These are phyloP conservation scores for Kandelia obovata DNA, from an alignment of 345 rosid genomes.

Conservation along the genomic window DNA sequence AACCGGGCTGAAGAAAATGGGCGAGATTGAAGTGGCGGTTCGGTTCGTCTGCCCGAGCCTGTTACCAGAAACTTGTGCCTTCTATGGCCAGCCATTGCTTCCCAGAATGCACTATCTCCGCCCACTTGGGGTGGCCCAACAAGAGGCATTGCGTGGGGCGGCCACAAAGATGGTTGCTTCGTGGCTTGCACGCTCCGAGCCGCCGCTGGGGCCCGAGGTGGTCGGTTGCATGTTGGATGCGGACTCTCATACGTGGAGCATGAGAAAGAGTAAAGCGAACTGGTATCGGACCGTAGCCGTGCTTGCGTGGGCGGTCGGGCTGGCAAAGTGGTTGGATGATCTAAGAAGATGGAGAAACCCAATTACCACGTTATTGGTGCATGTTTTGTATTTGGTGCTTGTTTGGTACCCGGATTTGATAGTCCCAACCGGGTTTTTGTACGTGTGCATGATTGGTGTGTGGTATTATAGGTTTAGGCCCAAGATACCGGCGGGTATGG, in stretches of 20 bases:
- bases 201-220: slow-evolving; percentile 80
- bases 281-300: slow-evolving; percentile 94
- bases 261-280: slow-evolving; percentile 91
- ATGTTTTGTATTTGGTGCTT: slow-evolving; percentile 71
- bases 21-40: slow-evolving; percentile 85
- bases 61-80: slow-evolving; percentile 71
- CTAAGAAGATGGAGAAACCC: slow-evolving; percentile 84
- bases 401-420: slow-evolving; percentile 96
- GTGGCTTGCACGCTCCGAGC: slow-evolving; percentile 86
- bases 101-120: slow-evolving; percentile 93
- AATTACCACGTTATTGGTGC: slow-evolving; percentile 78
- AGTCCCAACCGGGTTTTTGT: slow-evolving; percentile 84
- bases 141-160: slow-evolving; percentile 87
- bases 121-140: slow-evolving; percentile 91
- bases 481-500: slow-evolving; percentile 92
- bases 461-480: slow-evolving; percentile 95
- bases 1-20: slow-evolving; percentile 89
- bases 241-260: slow-evolving; percentile 95
- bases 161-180: slow-evolving; percentile 84
- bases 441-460: slow-evolving; percentile 72
- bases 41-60: slow-evolving; percentile 80
- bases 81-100: slow-evolving; percentile 80
- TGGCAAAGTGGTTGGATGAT: slow-evolving; percentile 84
- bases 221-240: slow-evolving; percentile 93
- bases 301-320: slow-evolving; percentile 87